Conservation (phyloP, 768 basidiomycete species). For the Psilocybe sp. region DNA sequence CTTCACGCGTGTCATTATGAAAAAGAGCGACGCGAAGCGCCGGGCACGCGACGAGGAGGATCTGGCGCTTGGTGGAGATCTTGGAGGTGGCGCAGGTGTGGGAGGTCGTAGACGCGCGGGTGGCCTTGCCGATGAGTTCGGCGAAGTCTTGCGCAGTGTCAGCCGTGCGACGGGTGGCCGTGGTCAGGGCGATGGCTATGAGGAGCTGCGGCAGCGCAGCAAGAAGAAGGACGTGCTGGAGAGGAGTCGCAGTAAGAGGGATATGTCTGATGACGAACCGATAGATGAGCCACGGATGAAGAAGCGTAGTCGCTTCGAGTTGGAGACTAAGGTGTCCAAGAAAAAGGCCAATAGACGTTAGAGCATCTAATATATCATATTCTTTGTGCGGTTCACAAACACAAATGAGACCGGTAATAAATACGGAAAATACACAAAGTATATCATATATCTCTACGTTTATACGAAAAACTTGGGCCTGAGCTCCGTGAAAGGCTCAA, state of each 20-base stretch:
- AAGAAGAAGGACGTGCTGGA: constrained; percentile 61
- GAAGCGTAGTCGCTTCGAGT: constrained; percentile 50
- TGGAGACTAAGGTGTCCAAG: constrained; percentile 34
- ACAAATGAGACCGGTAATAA: not conserved
- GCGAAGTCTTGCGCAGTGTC: constrained; percentile 68
- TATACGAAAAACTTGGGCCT: not conserved
- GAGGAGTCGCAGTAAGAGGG: constrained; percentile 46
- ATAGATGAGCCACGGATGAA: constrained; percentile 26
- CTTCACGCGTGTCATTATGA: constrained; percentile 87
- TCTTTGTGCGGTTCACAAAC: not conserved
- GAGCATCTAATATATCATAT: not conserved
- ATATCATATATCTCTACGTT: too few relatives aligned
- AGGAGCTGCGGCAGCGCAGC: constrained; percentile 68
- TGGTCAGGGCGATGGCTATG: constrained; percentile 70
- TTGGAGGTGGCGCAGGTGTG: constrained; percentile 40
- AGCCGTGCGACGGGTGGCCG: constrained; percentile 41
- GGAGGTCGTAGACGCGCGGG: constrained; percentile 59
- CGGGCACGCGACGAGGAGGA: constrained; percentile 82
- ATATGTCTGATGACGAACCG: constrained; percentile 26
- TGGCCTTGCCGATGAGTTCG: constrained; percentile 83
- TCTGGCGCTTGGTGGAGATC: constrained; percentile 77
- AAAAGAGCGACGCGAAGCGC: constrained; percentile 77
- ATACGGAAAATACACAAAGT: not conserved
- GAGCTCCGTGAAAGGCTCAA: not conserved
- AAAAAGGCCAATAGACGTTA: not conserved